Evolutionary conservation across 108 stramenopile species (phyloP).

Genomic region (Cyclotella kingstonii): DNA sequence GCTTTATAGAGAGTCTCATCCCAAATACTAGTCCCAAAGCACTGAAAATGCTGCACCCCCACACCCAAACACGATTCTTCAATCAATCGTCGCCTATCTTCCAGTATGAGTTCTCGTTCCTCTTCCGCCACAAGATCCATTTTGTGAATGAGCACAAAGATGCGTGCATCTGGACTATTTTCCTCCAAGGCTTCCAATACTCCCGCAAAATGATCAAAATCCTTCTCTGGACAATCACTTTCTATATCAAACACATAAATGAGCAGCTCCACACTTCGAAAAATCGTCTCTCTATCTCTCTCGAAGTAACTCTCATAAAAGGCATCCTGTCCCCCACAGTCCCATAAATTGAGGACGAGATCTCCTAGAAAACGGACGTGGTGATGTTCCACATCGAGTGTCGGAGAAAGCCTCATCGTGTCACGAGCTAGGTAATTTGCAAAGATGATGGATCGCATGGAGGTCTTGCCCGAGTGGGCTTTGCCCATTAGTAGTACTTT

Average conservation of each 20-base stretch:
- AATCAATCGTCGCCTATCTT: slow-evolving; percentile 81
- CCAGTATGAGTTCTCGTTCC: slow-evolving; percentile 80
- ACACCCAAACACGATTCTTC: slow-evolving; percentile 65
- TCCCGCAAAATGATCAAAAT: slow-evolving; percentile 88
- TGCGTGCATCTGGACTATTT: slow-evolving; percentile 91
- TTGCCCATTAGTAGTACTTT: slow-evolving; percentile 98
- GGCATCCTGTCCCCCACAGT: slow-evolving; percentile 98
- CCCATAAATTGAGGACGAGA: slow-evolving; percentile 98
- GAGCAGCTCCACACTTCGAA: slow-evolving; percentile 93
- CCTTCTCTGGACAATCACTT: slow-evolving; percentile 84
- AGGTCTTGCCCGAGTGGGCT: slow-evolving; percentile 95
- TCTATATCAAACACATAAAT: slow-evolving; percentile 99
- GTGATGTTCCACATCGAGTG: slow-evolving; percentile 96
- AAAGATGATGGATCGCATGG: slow-evolving; percentile 97
- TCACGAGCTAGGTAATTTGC: slow-evolving; percentile 98
- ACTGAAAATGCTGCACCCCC: slow-evolving; percentile 79
- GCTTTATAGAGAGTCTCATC: slow-evolving; percentile 99
- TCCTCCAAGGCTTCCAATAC: slow-evolving; percentile 94
- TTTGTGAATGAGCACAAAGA: slow-evolving; percentile 99
- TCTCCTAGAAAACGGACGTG: slow-evolving; percentile 98
- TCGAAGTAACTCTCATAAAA: slow-evolving; percentile 99
- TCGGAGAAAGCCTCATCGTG: slow-evolving; percentile 92
- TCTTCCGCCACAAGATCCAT: slow-evolving; percentile 96
- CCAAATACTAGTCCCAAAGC: slow-evolving; percentile 97
- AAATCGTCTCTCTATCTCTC: slow-evolving; percentile 95